Percentiles rank a stretch among this genome's conserved stretches.
Conservation (phyloP, 73 alveolate genomes). For the Symbiodinium pilosum region DNA sequence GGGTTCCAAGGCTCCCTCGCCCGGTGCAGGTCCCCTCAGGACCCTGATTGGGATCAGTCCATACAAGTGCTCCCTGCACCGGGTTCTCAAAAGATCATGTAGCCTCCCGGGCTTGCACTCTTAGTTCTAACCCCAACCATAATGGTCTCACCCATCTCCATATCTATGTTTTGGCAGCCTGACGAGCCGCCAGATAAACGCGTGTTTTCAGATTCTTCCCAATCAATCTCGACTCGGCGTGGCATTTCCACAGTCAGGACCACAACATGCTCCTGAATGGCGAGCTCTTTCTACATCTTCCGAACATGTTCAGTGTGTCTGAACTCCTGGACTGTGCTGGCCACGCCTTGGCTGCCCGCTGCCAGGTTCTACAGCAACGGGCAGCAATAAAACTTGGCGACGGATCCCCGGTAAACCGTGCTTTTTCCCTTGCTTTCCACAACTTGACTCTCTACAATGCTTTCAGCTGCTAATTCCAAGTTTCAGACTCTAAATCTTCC, state of each 20-base stretch:
- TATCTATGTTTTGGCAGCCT: background rate
- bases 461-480: too few species aligned
- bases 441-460: too few species aligned
- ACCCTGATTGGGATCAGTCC: background rate
- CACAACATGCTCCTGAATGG: background rate
- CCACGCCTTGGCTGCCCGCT: background rate
- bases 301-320: too few species aligned
- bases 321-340: too few species aligned
- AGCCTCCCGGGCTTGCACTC: slow-evolving; percentile 3
- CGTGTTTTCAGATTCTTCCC: background rate
- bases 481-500: too few species aligned
- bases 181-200: background rate
- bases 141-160: too few species aligned
- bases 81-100: background rate
- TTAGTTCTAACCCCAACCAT: too few species aligned
- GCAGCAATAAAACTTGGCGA: slow-evolving; percentile 10
- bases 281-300: too few species aligned
- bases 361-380: background rate
- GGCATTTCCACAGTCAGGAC: background rate
- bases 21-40: too few species aligned
- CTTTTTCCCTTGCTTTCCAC: too few species aligned
- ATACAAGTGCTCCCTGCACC: background rate
- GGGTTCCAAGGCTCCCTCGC: background rate
- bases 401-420: background rate
- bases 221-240: slow-evolving; percentile 2